Evolutionary conservation across 2,329 filamentous ascomycete species (phyloP).

Genomic region (Dactylellina sp.): DNA sequence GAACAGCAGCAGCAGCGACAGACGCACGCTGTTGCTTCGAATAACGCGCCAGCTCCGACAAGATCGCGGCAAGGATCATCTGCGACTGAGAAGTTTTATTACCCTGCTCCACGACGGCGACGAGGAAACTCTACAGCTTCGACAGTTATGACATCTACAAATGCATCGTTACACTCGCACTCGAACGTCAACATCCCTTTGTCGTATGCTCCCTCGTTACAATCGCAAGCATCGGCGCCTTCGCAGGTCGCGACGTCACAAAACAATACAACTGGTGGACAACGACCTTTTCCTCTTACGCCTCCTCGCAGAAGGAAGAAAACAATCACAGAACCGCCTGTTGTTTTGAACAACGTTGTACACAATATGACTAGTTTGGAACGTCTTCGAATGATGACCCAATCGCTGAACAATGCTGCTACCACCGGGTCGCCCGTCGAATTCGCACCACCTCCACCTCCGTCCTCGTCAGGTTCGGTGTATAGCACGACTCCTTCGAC

Average conservation of each 20-base stretch:
- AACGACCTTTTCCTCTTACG: slow-evolving; percentile 51
- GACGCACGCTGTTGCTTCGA: slow-evolving; percentile 23
- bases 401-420: slow-evolving; percentile 44
- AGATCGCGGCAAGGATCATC: slow-evolving; percentile 54
- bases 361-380: slow-evolving; percentile 57
- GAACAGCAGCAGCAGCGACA: slow-evolving; percentile 35
- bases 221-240: slow-evolving; percentile 41
- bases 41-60: slow-evolving; percentile 33
- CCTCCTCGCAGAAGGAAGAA: slow-evolving; percentile 55
- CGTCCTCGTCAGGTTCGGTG: slow-evolving; percentile 50
- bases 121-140: slow-evolving; percentile 48
- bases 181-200: slow-evolving; percentile 46
- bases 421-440: slow-evolving; percentile 25
- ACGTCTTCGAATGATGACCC: slow-evolving; percentile 56
- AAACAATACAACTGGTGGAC: slow-evolving; percentile 3
- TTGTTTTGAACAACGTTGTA: slow-evolving; percentile 52
- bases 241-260: slow-evolving; percentile 15
- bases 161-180: slow-evolving; percentile 52
- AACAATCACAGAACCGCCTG: slow-evolving; percentile 52
- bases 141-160: slow-evolving; percentile 47
- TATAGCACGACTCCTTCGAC: slow-evolving; percentile 52
- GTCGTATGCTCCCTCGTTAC: slow-evolving; percentile 48
- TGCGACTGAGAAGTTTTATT: slow-evolving; percentile 57
- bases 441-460: slow-evolving; percentile 48
- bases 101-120: slow-evolving; percentile 55